phyloP scores from a whole-genome alignment of 805 yeast species.

The Teunomyces funiuensis region DNA sequence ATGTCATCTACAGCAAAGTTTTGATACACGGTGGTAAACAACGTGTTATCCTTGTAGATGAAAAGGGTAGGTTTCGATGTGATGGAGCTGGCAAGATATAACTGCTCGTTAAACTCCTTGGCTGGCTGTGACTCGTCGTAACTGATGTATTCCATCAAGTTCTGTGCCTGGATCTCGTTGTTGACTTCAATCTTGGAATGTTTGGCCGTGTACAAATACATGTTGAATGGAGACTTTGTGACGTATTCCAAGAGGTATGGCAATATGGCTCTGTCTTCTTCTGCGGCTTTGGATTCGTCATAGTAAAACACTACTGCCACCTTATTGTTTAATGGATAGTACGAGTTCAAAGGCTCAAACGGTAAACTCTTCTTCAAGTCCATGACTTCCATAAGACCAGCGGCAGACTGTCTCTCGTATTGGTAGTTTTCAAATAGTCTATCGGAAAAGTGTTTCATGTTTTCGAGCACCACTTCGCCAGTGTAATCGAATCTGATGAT shows the following conservation, averaged over 20 bases:
- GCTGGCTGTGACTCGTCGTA: conserved; percentile 34
- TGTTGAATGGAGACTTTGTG: conserved; percentile 55
- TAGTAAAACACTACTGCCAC: conserved; percentile 55
- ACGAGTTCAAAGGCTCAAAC: conserved; percentile 28
- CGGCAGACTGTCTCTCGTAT: conserved; percentile 32
- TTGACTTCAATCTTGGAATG: conserved; percentile 42
- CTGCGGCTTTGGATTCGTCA: conserved; percentile 48
- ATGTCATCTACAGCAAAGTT: conserved; percentile 65
- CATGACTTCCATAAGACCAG: conserved; percentile 30
- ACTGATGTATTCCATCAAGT: conserved; percentile 44
- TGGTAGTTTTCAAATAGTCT: conserved; percentile 48
- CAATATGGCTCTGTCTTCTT: conserved; percentile 63
- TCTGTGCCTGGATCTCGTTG: conserved; percentile 40
- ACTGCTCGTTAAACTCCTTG: conserved; percentile 42
- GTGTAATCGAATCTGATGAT: conserved; percentile 50
- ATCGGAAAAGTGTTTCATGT: conserved; percentile 44
- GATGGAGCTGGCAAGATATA: conserved; percentile 50
- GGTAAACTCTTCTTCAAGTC: conserved; percentile 30
- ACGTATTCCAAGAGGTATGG: conserved; percentile 61
- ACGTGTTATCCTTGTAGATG: conserved; percentile 56
- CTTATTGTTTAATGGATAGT: conserved; percentile 40
- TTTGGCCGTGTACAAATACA: conserved; percentile 53
- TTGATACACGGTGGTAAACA: conserved; percentile 53
- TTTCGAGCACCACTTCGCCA: conserved; percentile 28
- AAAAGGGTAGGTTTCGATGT: conserved; percentile 63